Base-by-base conservation (phyloP, 768 basidiomycete genomes). In the Hydnomerulius pinastri region DNA sequence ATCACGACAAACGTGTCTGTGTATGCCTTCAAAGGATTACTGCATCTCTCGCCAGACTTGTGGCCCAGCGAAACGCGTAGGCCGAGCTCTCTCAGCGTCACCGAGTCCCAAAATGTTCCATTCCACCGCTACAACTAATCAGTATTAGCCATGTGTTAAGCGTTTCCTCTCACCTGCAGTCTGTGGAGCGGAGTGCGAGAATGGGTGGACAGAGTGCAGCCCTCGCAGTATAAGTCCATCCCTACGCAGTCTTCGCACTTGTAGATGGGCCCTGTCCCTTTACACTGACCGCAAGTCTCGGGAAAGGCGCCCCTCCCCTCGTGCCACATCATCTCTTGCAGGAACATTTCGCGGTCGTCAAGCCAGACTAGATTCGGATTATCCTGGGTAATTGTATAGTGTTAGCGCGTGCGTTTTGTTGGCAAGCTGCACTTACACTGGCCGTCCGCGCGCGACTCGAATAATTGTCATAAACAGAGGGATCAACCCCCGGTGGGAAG, bases 51-150 rank as follows among this genome's bases (percentile, higher is more conserved):
- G 36, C 53, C 46, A 12, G 20, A 23, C 1, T 35, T 30, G 23
- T 67, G 65, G n/a, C 64, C 65, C 41, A 66, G 50, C 27, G 62
- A 61, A 3, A 63, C 30, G 0, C 43, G 47, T 4, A 66, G 40
- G 3, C 66, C 64, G 0, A 66, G 12, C 4, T n/a, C 17, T 28
- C 59, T 63, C 8, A 65, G 48, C 4, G 46, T 39, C 1, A 43
- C 46, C 4, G 39, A 41, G 13, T 54, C 43, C 20, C 59, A 66
- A 30, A 42, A 60, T 6, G 25, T 13, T 1, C 55, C 50, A 40
- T 56, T 57, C 64, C 64, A 65, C 6, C 41, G 24, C 64, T 62
- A 30, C 29, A 30, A 9, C 9, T 30, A 13, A 13, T 30, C 29
- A 30, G 6, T 10, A 30, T 13, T 10, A 30, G 9, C 10, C 15